Evolutionary conservation across 768 basidiomycete species (phyloP), one percentile per base, ranked within the genome.

Genomic region (Pleurotus citrinopileatus): DNA sequence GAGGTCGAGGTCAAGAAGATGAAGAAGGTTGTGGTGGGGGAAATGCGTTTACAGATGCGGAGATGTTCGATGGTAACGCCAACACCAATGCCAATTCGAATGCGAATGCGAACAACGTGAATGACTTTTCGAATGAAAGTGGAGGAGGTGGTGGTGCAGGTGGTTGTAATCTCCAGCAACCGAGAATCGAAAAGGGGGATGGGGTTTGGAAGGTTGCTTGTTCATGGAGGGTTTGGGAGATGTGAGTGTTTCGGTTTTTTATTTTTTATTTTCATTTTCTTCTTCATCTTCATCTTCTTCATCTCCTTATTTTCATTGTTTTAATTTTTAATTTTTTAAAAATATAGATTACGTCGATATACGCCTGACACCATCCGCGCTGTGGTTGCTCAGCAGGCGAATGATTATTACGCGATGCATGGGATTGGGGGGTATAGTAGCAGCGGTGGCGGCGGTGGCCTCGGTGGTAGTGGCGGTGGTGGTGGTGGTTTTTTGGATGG

Each of bases 351-450:
- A 54, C 45, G 42, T 2, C 52, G 53, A n/a, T 57, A 57, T 34
- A 47, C 56, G 3, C 56, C 56, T 2, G 52, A 57, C 27, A 57
- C 56, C 5, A 57, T 57, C 34, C 45, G 56, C 13, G 56, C 56
- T 4, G 56, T 57, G 10, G 56, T 57, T 13, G 56, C 56, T 9
- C 52, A 52, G 15, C 56, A 57, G 36, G 56, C 56, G 23, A 52
- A 57, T 42, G 56, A 57, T 15, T 45, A 52, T 17, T 42, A 45
- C 20, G 36, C 48, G 20, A 53, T 36, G 28, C 42, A 50, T 28
- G 27, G 48, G 6, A 40, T 40, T 13, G 38, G 17, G 13, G 12
- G 15, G 38, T n/a, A 12, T 32, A 13, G 29, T n/a, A n/a, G n/a
- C n/a, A n/a, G n/a, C n/a, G n/a, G n/a, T n/a, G 8, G 27, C 27